These are phyloP conservation scores for Anastatica hierochuntica DNA, from an alignment of 345 rosid genomes.

Conservation along the genomic window DNA sequence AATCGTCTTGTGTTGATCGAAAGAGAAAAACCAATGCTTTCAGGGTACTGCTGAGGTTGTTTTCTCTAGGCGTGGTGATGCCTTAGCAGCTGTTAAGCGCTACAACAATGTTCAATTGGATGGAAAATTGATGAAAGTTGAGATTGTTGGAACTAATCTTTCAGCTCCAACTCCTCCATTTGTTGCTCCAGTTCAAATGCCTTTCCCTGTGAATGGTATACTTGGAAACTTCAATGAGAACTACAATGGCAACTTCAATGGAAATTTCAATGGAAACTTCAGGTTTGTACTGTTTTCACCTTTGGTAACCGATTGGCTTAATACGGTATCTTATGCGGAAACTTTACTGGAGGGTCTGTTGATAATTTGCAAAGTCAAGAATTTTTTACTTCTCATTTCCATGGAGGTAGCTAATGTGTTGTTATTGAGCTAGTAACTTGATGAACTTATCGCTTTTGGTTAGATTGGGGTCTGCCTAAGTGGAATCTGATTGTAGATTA, in stretches of 20 bases:
- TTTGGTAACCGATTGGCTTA: background rate
- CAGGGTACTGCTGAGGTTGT: conserved; percentile 74
- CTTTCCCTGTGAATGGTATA: conserved; percentile 23
- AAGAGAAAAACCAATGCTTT: background rate
- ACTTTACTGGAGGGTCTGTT: background rate
- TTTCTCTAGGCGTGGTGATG: conserved; percentile 41
- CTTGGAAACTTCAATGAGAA: conserved; percentile 30
- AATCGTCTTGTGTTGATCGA: conserved; percentile 3
- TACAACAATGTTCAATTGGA: conserved; percentile 63
- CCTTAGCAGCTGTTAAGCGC: conserved; percentile 53
- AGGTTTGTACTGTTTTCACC: conserved; percentile 8
- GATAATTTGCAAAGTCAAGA: background rate
- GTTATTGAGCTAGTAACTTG: background rate
- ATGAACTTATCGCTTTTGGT: background rate
- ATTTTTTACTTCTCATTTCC: background rate
- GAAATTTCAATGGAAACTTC: conserved; percentile 18
- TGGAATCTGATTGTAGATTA: background rate
- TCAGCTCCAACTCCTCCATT: conserved; percentile 23
- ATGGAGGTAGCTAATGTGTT: background rate
- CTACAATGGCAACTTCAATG: conserved; percentile 12
- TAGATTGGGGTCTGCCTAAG: no score
- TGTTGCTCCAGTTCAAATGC: conserved; percentile 23
- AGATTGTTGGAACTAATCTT: conserved; percentile 47
- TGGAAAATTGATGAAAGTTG: conserved; percentile 64
- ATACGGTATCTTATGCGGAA: background rate